Evolutionary conservation across 495 filamentous ascomycete species (phyloP).

Genomic region (Lentithecium fluviatile): DNA sequence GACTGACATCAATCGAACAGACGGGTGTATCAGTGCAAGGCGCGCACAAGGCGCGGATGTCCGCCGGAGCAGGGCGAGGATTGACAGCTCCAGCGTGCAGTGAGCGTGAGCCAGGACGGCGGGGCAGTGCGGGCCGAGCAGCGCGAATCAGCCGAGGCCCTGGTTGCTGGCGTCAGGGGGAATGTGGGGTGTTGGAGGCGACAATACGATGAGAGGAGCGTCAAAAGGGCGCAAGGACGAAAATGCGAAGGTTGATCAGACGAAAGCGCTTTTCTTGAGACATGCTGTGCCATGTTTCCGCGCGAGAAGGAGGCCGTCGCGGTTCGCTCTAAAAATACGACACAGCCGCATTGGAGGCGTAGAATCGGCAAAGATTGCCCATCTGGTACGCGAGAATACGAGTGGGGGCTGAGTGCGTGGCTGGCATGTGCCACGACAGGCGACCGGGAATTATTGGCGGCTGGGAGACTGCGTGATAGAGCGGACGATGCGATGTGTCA

Average conservation of each 20-base stretch:
- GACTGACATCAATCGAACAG: no score
- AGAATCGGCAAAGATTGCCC: not conserved
- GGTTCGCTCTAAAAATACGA: constrained; percentile 29
- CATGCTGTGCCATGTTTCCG: not conserved
- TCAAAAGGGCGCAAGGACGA: not conserved
- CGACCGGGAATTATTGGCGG: no score
- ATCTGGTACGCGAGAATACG: not conserved
- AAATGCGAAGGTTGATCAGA: not conserved
- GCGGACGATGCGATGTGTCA: no score
- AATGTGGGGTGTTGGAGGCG: not conserved
- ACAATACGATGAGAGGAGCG: not conserved
- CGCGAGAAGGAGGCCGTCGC: not conserved
- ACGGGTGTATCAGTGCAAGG: no score
- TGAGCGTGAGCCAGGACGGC: no score
- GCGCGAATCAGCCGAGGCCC: not conserved
- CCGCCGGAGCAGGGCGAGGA: no score
- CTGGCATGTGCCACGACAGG: no score
- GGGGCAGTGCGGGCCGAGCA: not conserved
- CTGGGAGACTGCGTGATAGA: no score
- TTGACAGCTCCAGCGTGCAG: no score
- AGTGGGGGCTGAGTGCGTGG: constrained; percentile 11
- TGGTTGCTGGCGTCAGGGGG: constrained; percentile 5
- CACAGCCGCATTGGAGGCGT: constrained; percentile 21
- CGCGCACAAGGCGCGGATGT: no score
- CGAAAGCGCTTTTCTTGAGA: no score